phyloP scores from a whole-genome alignment of 495 filamentous ascomycete genomes.

The Glutinoglossum americanum region DNA sequence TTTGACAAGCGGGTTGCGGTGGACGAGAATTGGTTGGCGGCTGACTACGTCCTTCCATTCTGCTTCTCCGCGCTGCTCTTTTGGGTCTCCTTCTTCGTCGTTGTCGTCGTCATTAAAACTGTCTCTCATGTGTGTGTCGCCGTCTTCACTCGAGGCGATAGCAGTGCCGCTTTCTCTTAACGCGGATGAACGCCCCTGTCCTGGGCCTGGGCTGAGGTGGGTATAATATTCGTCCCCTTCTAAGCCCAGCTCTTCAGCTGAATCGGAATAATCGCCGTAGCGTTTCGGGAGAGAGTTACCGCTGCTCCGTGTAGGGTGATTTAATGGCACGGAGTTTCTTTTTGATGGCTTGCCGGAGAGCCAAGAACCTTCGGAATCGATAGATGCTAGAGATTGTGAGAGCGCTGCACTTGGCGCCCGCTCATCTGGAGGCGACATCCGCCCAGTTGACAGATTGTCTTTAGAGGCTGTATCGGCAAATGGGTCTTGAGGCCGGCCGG shows the following conservation, averaged over 20 bases:
- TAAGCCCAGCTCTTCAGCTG: conserved; percentile 38
- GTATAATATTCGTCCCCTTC: conserved; percentile 43
- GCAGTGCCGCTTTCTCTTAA: conserved; percentile 21
- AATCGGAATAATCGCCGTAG: conserved; percentile 24
- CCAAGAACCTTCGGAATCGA: conserved; percentile 87
- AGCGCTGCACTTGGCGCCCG: conserved; percentile 22
- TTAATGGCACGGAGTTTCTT: conserved; percentile 25
- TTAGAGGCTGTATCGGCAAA: not conserved
- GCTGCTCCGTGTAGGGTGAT: conserved; percentile 25
- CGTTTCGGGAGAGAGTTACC: conserved; percentile 22
- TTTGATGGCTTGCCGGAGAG: conserved; percentile 49
- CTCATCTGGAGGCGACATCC: conserved; percentile 12
- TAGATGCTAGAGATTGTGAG: conserved; percentile 58
- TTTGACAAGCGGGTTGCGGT: conserved; percentile 31
- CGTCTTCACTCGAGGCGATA: conserved; percentile 16
- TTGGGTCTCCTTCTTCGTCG: conserved; percentile 5
- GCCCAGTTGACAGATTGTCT: not conserved
- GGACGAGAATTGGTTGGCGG: conserved; percentile 32
- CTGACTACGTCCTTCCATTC: conserved; percentile 31
- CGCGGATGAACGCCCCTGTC: conserved; percentile 13
- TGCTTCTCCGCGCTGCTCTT: not conserved
- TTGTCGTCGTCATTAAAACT: conserved; percentile 12
- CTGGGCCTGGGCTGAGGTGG: conserved; percentile 26
- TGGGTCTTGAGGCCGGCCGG: not conserved
- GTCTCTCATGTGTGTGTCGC: conserved; percentile 13